A percentile compares a stretch with the other conserved stretches of the same genome.
phyloP scores from a whole-genome alignment of 306 rosid species.

The Cicer pinnatifidum region DNA sequence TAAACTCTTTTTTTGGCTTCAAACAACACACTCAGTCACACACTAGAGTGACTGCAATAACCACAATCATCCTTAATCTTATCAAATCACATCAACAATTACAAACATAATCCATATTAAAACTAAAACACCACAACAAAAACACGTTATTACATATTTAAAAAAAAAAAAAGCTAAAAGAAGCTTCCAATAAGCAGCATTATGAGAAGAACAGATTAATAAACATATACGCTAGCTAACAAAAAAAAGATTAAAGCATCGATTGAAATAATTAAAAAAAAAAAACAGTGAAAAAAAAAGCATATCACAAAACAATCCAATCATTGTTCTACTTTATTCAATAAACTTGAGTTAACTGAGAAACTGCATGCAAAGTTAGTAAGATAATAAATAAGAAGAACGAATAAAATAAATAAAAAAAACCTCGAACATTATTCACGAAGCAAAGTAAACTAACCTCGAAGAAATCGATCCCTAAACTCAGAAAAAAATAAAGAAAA shows the following conservation, averaged over 20 bases:
- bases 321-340: background rate
- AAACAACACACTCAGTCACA: slow-evolving; percentile 29
- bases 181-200: slow-evolving; percentile 33
- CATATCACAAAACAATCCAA: background rate
- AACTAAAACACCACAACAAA: background rate
- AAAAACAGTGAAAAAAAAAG: slow-evolving; percentile 31
- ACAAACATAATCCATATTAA: slow-evolving; percentile 7
- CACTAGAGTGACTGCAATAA: background rate
- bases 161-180: background rate
- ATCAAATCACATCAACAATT: background rate
- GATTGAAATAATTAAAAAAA: slow-evolving; percentile 15
- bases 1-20: background rate
- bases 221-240: background rate
- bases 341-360: slow-evolving; percentile 30
- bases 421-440: slow-evolving; percentile 44
- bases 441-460: slow-evolving; percentile 41
- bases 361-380: slow-evolving; percentile 24
- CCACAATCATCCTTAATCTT: background rate
- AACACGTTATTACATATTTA: background rate
- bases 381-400: background rate
- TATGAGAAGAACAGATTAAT: slow-evolving; percentile 4
- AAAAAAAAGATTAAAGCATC: background rate
- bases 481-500: background rate
- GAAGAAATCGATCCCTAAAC: slow-evolving; percentile 48
- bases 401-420: background rate